Conservation (phyloP, 2,329 filamentous ascomycete genomes). For the Hirsutella rhossiliensis region DNA sequence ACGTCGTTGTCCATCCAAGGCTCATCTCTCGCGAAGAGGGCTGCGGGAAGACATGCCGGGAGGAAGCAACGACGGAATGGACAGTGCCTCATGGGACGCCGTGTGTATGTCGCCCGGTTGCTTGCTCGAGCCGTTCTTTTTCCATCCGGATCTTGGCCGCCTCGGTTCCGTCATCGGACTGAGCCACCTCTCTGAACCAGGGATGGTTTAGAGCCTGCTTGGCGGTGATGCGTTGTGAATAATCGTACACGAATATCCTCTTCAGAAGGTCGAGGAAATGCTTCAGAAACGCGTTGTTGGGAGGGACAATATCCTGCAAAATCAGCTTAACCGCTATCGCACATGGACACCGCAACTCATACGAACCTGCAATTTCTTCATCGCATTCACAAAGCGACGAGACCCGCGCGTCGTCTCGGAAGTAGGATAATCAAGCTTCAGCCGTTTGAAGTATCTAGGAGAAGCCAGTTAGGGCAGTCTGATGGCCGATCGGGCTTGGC, state of each 20-base stretch:
- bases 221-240: conserved; percentile 51
- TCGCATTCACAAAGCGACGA: conserved; percentile 56
- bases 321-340: not conserved
- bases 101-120: no score
- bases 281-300: conserved; percentile 44
- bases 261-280: conserved; percentile 52
- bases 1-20: no score
- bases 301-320: conserved; percentile 50
- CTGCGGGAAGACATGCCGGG: no score
- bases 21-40: no score
- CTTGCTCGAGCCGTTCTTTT: conserved; percentile 30
- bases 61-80: no score
- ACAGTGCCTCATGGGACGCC: no score
- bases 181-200: conserved; percentile 54
- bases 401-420: conserved; percentile 52
- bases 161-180: conserved; percentile 56
- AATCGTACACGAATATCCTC: conserved; percentile 59
- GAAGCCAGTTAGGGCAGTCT: not conserved
- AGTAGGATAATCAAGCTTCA: conserved; percentile 53
- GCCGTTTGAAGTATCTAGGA: conserved; percentile 52
- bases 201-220: conserved; percentile 54
- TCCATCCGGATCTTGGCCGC: conserved; percentile 51
- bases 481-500: conserved; percentile 9
- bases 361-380: conserved; percentile 54
- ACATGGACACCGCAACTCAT: not conserved